phyloP scores from a whole-genome alignment of 306 rosid genomes.

The Alnus glutinosa region DNA sequence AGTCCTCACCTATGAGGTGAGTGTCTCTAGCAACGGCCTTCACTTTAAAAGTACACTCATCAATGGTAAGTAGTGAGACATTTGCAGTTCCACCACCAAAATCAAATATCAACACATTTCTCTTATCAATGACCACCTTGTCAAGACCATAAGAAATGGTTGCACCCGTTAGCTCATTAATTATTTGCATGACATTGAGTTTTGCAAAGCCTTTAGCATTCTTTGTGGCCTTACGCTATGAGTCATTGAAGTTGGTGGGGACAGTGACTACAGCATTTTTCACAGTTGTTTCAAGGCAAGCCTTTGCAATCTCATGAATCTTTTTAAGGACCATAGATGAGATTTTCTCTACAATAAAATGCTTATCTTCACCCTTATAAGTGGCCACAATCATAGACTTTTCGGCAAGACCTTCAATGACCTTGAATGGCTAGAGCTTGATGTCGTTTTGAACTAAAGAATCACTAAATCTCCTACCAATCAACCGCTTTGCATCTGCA shows the following conservation, averaged over 20 bases:
- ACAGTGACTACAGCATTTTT: not conserved
- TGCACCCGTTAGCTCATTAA: constrained; percentile 16
- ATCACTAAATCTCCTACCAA: not conserved
- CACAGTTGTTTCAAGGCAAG: not conserved
- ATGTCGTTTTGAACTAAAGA: not conserved
- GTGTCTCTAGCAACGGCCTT: constrained; percentile 29
- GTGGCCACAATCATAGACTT: constrained; percentile 17
- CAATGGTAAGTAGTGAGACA: constrained; percentile 13
- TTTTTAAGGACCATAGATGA: not conserved
- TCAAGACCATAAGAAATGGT: constrained; percentile 17
- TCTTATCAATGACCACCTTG: not conserved
- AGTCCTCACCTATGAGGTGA: constrained; percentile 41
- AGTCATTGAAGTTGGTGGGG: not conserved
- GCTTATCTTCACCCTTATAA: not conserved
- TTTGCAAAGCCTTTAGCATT: constrained; percentile 15
- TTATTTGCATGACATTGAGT: not conserved
- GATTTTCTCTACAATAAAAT: constrained; percentile 3
- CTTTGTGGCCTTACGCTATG: constrained; percentile 29
- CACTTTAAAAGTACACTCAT: not conserved
- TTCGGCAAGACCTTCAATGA: not conserved
- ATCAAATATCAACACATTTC: constrained; percentile 21
- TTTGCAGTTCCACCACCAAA: constrained; percentile 21
- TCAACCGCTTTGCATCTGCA: constrained; percentile 13
- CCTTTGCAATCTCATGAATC: not conserved
- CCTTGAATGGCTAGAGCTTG: not conserved